Base-by-base conservation (phyloP, 768 basidiomycete genomes). In the Cytidiella melzeri region DNA sequence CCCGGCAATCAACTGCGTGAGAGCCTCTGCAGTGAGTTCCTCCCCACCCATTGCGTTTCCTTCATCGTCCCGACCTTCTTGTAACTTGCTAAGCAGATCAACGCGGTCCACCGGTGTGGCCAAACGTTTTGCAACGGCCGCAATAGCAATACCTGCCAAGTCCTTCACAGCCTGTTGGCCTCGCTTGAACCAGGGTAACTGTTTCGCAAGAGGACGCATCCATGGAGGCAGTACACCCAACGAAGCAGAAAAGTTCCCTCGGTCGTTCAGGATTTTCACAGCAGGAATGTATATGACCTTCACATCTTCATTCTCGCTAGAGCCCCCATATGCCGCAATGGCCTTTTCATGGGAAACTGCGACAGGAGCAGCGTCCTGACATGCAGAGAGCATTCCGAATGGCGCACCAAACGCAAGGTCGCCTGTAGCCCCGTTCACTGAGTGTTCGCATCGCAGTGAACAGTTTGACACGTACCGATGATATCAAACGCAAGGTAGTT, bases 1-100 rank as follows among this genome's bases (percentile, higher is more conserved):
- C 1, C 92, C 92, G 5, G 90, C 90, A 55, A 93, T 92, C 15
- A 93, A 74, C 42, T 92, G 79, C 1, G 91, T 92, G 18, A 89
- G 66, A 40, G 87, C 85, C 69, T 96, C 93, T 0, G 92, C 92
- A 1, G 91, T 95, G 48, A 96, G 67, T 61, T 95, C 93, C 56
- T 80, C 81, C 23, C 75, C 73, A 0, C 85, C 81, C 85, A 96
- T 84, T 1, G 75, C 80, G 3, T 90, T 80, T 13, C 92, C 93
- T n/a, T 76, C 70, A 41, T 82, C 79, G 60, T 95, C 93, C 55
- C 80, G 78, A 5, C 82, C 89, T 36, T 75, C 69, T 60, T 91
- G 86, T 2, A 96, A 73, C 64, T 90, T 90, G 58, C 82, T 81
- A 41, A 96, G 67, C 44, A 96, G 69, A 63, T 96, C 93, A 10